phyloP scores from a whole-genome alignment of 768 basidiomycete genomes.

The Boletus fagicola region DNA sequence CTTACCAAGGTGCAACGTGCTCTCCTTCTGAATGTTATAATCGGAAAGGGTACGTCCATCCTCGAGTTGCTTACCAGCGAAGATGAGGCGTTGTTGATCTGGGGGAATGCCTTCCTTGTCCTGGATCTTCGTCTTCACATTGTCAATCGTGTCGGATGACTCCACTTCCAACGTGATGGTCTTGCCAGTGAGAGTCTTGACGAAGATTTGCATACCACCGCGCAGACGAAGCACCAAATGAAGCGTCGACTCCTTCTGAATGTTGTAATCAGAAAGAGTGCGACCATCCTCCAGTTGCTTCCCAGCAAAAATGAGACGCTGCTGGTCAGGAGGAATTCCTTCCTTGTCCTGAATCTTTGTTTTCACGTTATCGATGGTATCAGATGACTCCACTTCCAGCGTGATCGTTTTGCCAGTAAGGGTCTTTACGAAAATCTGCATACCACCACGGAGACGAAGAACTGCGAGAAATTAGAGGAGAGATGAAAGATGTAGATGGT shows the following conservation, averaged over 20 bases:
- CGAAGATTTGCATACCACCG: constrained; percentile 71
- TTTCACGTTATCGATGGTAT: constrained; percentile 91
- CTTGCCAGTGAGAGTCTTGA: constrained; percentile 73
- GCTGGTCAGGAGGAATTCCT: constrained; percentile 80
- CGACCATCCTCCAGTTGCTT: constrained; percentile 95
- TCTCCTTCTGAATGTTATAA: constrained; percentile 76
- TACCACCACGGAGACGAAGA: constrained; percentile 83
- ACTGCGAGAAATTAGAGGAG: constrained; percentile 35
- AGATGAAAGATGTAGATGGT: rapidly evolving
- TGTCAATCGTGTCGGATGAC: constrained; percentile 74
- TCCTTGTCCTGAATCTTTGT: constrained; percentile 83
- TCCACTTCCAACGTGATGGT: constrained; percentile 77
- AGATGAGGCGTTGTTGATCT: constrained; percentile 77
- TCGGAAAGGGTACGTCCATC: constrained; percentile 77
- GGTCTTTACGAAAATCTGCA: constrained; percentile 91
- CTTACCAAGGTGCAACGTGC: constrained; percentile 59
- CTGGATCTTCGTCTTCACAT: constrained; percentile 75
- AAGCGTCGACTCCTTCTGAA: constrained; percentile 80
- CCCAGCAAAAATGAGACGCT: constrained; percentile 89
- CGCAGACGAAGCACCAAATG: constrained; percentile 74
- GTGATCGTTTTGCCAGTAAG: constrained; percentile 92
- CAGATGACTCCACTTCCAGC: constrained; percentile 87
- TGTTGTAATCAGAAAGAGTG: constrained; percentile 79
- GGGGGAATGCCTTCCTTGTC: constrained; percentile 81
- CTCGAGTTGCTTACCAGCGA: constrained; percentile 77